Conservation (phyloP, 257 asterid species). For the Lithospermum erythrorhizon region DNA sequence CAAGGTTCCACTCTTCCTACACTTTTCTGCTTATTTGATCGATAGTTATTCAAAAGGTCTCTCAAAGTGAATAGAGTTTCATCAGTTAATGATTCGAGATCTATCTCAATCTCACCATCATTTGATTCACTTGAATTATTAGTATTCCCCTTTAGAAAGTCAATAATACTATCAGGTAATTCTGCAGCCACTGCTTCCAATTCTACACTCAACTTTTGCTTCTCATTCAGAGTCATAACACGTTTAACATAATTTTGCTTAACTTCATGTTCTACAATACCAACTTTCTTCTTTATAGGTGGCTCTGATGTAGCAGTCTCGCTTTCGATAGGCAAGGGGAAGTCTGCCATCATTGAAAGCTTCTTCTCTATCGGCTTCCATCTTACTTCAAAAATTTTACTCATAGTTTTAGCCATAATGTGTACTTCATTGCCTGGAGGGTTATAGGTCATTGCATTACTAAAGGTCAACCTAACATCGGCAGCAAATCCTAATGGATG, state of each 20-base stretch:
- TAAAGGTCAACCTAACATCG: constrained; percentile 11
- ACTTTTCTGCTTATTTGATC: constrained; percentile 36
- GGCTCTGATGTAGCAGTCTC: constrained; percentile 34
- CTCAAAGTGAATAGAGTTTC: constrained; percentile 54
- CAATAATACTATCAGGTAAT: constrained; percentile 61
- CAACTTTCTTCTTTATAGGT: constrained; percentile 46
- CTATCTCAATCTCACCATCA: constrained; percentile 89
- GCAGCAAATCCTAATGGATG: constrained; percentile 4
- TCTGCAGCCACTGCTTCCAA: constrained; percentile 51
- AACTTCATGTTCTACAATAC: constrained; percentile 27
- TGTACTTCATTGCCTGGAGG: constrained; percentile 53
- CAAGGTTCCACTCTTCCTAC: constrained; percentile 31
- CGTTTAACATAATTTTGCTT: constrained; percentile 36
- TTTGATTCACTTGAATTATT: constrained; percentile 33
- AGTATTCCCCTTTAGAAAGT: constrained; percentile 51
- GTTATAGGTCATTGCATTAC: constrained; percentile 45
- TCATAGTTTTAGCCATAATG: constrained; percentile 43
- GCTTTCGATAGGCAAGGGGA: constrained; percentile 30
- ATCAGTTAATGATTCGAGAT: constrained; percentile 55
- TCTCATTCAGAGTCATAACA: constrained; percentile 53
- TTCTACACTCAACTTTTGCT: constrained; percentile 47
- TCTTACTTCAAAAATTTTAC: constrained; percentile 54
- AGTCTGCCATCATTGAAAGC: constrained; percentile 24
- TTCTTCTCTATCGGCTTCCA: constrained; percentile 72
- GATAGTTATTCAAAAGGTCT: constrained; percentile 56